Evolutionary conservation across 2,329 filamentous ascomycete genomes (phyloP).

Genomic region (Penicillium digitatum): DNA sequence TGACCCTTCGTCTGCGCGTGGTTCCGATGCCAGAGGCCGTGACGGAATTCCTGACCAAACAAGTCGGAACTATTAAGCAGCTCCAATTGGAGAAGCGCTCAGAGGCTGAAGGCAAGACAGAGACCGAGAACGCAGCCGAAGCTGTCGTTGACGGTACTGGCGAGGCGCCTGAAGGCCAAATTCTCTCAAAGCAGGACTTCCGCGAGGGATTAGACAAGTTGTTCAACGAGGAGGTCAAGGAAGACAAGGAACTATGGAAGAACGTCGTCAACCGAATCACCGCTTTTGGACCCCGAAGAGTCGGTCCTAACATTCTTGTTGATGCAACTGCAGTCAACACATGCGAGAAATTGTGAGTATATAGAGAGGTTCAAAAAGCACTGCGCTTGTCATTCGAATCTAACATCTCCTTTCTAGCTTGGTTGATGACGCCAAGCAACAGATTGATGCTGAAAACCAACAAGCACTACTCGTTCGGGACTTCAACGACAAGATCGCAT

Average conservation of each 20-base stretch:
- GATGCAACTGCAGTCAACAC: conserved; percentile 71
- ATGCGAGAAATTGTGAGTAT: conserved; percentile 66
- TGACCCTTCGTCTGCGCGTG: conserved; percentile 71
- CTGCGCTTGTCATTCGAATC: background rate
- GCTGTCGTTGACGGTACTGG: conserved; percentile 50
- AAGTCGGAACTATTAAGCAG: conserved; percentile 71
- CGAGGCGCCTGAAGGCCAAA: conserved; percentile 56
- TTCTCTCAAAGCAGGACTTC: conserved; percentile 71
- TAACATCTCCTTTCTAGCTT: conserved; percentile 27
- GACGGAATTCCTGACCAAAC: conserved; percentile 80
- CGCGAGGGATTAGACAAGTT: conserved; percentile 61
- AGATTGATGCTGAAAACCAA: conserved; percentile 24
- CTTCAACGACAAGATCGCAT: conserved; percentile 82
- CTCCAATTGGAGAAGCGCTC: conserved; percentile 69
- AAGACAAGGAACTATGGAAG: conserved; percentile 71
- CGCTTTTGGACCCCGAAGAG: conserved; percentile 82
- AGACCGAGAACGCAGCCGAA: conserved; percentile 41
- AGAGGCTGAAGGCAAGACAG: conserved; percentile 41
- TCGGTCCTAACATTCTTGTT: conserved; percentile 83
- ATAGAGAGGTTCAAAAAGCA: conserved; percentile 10
- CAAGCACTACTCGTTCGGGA: conserved; percentile 52
- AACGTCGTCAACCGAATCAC: conserved; percentile 73
- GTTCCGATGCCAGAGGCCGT: conserved; percentile 72
- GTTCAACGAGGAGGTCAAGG: conserved; percentile 68
- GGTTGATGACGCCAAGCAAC: conserved; percentile 36